Base-by-base conservation (phyloP, 192 early-diverging fungal species). In the Backusella westeae region DNA sequence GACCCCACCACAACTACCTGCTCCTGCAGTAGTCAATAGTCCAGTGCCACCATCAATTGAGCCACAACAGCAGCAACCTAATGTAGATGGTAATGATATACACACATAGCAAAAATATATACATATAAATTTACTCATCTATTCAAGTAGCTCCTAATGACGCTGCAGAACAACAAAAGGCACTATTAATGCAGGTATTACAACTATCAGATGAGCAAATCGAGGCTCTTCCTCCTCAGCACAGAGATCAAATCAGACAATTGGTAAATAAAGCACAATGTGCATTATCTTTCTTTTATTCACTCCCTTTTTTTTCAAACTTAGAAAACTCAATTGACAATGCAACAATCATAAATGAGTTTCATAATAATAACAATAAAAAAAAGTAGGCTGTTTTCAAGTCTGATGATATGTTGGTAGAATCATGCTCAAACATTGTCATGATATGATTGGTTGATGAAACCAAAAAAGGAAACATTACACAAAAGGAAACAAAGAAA, bases 141-240 rank as follows among this genome's bases (percentile, higher is more conserved):
- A 49, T 49, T 26, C n/a, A 23, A 82, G 29, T 72, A 36, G 74
- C 56, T 78, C 34, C 42, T 35, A 76, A 21, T 67, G 59, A 79
- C 14, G 74, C 78, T 81, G 74, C 78, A 82, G 87, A 85, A 49
- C 90, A 93, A 84, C 91, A 92, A 81, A 85, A 91, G 41, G 90
- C 91, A 76, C 76, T 95, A 36, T 76, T 97, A 26, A 84, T 93
- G 77, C 94, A 96, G 77, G 87, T 97, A 10, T 72, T 97, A 32
- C 92, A 90, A 69, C 83, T 97, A 38, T 92, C 94, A 0, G 90
- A 90, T 39, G 94, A 93, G 10, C 93, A 97, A 78, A 90, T 97
- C 71, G 86, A 89, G 29, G 84, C 89, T 32, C 80, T 97, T 44
- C 94, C 95, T n/a, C 84, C 92, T 67, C 94, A 93, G 26, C 92